Base-by-base conservation (phyloP, 441 rosid genomes). In the Lepidium campestre region DNA sequence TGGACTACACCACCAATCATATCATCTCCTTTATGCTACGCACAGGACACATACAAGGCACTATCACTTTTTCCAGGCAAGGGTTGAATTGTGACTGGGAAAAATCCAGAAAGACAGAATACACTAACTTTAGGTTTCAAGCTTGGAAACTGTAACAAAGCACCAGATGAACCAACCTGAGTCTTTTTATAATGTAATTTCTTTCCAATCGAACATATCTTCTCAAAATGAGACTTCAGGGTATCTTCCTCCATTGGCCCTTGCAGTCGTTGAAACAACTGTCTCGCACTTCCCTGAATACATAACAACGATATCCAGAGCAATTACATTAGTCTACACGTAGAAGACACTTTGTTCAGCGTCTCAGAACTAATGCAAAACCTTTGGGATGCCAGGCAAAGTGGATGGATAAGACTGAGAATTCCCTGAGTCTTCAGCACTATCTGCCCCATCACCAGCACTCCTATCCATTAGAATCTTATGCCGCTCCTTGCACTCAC, bases 381-480 rank as follows among this genome's bases (percentile, higher is more conserved):
- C 99, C 99, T 89, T 93, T 7, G 99, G 99, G 46, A 96, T 96
- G 80, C 99, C 99, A 69, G 99, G 99, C 79, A 96, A 84, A 63
- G 98, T 88, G 65, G 99, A 95, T 39, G 99, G 99, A 78, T 96
- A 96, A 75, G 99, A 80, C 80, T 88, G 99, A 69, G 98, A 93
- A 68, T 91, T 86, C 59, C 98, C 97, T 44, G 98, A 93, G 81
- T 96, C 99, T 77, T 96, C 99, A 69, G 97, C 97, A 76, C 99
- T 96, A 74, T 96, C 99, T 74, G 96, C 97, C 13, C 97, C 98
- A 79, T 96, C 99, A 71, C 96, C 91, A 71, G 86, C 80, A 77
- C 81, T 82, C 78, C 79, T 86, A 78, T 93, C 98, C 93, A 96
- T 91, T 74, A 96, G 79, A 75, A 75, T 65, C 71, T 89, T 93